Evolutionary conservation across 1,284 basidiomycete species (phyloP).

Genomic region (Tilletiopsis washingtonensis): DNA sequence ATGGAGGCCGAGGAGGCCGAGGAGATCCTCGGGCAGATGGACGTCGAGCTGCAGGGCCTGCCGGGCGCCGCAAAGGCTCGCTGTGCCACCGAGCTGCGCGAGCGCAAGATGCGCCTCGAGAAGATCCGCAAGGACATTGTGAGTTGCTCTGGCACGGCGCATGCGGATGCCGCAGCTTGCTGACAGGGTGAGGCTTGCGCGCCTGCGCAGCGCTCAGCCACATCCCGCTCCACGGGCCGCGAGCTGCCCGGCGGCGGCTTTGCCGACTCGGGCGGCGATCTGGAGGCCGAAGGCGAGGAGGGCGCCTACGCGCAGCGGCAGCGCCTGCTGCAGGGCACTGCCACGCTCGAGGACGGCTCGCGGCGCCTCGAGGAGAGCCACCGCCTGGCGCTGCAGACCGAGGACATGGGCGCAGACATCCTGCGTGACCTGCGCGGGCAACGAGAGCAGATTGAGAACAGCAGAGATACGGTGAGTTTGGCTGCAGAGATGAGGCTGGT

Average conservation of each 20-base stretch:
- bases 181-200: neutral
- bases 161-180: neutral
- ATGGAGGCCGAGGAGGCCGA: slow-evolving; percentile 97
- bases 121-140: slow-evolving; percentile 23
- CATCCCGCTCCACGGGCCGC: no score
- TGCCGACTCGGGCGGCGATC: slow-evolving; percentile 15
- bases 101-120: slow-evolving; percentile 28
- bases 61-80: slow-evolving; percentile 55
- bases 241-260: neutral
- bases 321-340: slow-evolving; percentile 45
- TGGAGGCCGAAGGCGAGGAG: slow-evolving; percentile 17
- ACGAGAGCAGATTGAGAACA: slow-evolving; percentile 89
- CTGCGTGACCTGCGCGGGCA: slow-evolving; percentile 75
- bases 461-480: slow-evolving; percentile 69
- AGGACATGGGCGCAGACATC: slow-evolving; percentile 89
- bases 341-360: slow-evolving; percentile 48
- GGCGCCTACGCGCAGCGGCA: slow-evolving; percentile 48
- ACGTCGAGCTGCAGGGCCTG: slow-evolving; percentile 95
- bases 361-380: slow-evolving; percentile 81
- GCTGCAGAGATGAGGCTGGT: neutral
- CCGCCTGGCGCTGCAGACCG: slow-evolving; percentile 87
- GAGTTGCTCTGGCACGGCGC: neutral
- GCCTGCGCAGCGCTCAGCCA: neutral
- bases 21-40: slow-evolving; percentile 94
- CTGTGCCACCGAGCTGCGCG: slow-evolving; percentile 29